Evolutionary conservation across 495 filamentous ascomycete genomes (phyloP), one percentile per base, ranked within the genome.

Genomic region (Trichocladium uniseriatum): DNA sequence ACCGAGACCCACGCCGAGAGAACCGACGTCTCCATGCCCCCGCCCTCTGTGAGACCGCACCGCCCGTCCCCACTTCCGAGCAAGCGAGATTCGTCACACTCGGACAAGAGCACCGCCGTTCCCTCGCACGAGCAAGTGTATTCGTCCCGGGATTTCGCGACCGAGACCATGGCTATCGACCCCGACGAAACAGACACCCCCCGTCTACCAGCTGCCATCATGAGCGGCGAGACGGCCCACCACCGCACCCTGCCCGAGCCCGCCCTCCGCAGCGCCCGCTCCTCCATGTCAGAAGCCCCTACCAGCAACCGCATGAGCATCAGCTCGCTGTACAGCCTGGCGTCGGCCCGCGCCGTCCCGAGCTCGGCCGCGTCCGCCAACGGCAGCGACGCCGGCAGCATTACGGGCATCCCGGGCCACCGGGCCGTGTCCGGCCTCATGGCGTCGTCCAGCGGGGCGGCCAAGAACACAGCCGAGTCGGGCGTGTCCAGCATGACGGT

Each of bases 261-360:
- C 20, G 68, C 66, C 22, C 50, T 75, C 18, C 66, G 66, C 39
- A 67, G 66, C 34, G 62, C 60, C 28, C 66, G 63, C n/a, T 67
- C 68, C 3, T 64, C 67, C 11, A 54, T 53, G 45, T 61, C 49
- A 28, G 65, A 71, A 24, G 48, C 55, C 11, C 67, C 66, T n/a
- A 74, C 76, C 31, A 74, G 69, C 16, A 81, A 82, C 55, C 77
- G 83, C 22, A 69, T 83, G 61, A 83, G 80, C 40, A 73, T 80
- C 45, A 80, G 80, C 11, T 84, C 82, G 9, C 58, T 84, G 35
- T 82, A 81, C 55, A 84, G 82, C 27, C 55, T 83, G 1, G 74
- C 76, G 43, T 82, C 79, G 7, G 75, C 70, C 31, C 73, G 78
- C 35, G 15, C 37, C 5, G 67, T 68, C 32, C 47, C 65, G 40